Evolutionary conservation across 179 eudicot genomes (phyloP), one percentile per base, ranked within the genome.

Genomic region (Beta corolliflora): DNA sequence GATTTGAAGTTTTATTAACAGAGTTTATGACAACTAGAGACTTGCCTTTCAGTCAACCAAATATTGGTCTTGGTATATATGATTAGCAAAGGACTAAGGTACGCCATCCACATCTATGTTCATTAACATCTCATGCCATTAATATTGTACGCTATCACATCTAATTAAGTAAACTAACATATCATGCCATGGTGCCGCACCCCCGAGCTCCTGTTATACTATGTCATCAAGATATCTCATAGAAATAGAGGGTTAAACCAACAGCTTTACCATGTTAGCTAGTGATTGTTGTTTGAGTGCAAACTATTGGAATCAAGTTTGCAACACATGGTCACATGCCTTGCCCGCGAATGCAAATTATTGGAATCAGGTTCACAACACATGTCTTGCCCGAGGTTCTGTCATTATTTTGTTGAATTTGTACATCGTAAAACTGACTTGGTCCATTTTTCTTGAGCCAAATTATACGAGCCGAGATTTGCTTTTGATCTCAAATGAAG

Each of bases 1-100:
- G 77, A 75, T 83, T 83, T 79, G 80, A 75, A 80, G 78, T 29
- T n/a, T n/a, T n/a, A n/a, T 55, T 29, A 15, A 68, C 7, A 44
- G 7, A 64, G 56, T 45, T 15, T 14, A 23, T 64, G 73, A 53
- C 69, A 67, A 29, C 52, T 69, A 66, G 23, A 36, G 50, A 79
- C 81, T 75, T 83, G 80, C 54, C 71, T 75, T 79, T 60, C 70
- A 29, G 79, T 79, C 77, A 75, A 79, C 78, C 50, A 18, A 83
- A 79, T 53, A 21, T 50, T 75, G 75, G 76, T 59, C n/a, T 67
- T 66, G 56, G 19, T 19, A 48, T 48, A 48, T 48, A 79, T 66
- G 79, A 79, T 67, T 74, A 29, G 61, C 14, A 3, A 21, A 54
- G 13, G 41, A 48, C 71, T 21, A 79, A 66, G 66, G 65, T 69